Percentiles rank a stretch among this genome's conserved stretches.
Conservation (phyloP, 495 filamentous ascomycete genomes). For the Hyaloscypha finlandica region DNA sequence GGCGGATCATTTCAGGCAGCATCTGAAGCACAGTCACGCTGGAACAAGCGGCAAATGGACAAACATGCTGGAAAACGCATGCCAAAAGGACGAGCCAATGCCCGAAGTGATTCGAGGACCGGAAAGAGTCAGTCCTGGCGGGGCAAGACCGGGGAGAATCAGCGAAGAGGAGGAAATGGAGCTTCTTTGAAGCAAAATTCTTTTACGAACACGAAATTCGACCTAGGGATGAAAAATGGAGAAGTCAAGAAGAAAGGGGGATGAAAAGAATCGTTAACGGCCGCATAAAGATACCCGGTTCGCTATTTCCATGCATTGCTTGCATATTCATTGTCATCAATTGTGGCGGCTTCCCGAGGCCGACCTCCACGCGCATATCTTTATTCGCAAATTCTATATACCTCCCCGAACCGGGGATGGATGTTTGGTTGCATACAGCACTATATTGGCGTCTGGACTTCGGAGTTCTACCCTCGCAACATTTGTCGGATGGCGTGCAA, state of each 20-base stretch:
- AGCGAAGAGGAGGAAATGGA: constrained; percentile 31
- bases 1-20: constrained; percentile 96
- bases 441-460: constrained; percentile 23
- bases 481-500: neutral
- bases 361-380: constrained; percentile 6
- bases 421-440: constrained; percentile 8
- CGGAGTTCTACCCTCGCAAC: neutral
- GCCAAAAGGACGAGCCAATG: constrained; percentile 85
- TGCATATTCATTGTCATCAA: constrained; percentile 27
- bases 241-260: neutral
- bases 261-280: constrained; percentile 27
- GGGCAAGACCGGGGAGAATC: constrained; percentile 27
- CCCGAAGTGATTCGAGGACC: constrained; percentile 30
- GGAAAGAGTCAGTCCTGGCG: constrained; percentile 29
- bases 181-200: constrained; percentile 17
- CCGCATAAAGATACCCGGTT: constrained; percentile 33
- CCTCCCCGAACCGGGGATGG: constrained; percentile 5
- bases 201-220: neutral
- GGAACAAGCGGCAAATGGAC: constrained; percentile 99
- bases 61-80: constrained; percentile 94
- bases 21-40: constrained; percentile 96
- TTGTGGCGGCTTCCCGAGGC: constrained; percentile 14
- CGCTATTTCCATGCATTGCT: constrained; percentile 31
- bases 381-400: constrained; percentile 10
- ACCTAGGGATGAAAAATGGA: neutral